Evolutionary conservation across 352 stramenopile species (phyloP), one percentile per base, ranked within the genome.

Genomic region (Phytophthora ohioensis): DNA sequence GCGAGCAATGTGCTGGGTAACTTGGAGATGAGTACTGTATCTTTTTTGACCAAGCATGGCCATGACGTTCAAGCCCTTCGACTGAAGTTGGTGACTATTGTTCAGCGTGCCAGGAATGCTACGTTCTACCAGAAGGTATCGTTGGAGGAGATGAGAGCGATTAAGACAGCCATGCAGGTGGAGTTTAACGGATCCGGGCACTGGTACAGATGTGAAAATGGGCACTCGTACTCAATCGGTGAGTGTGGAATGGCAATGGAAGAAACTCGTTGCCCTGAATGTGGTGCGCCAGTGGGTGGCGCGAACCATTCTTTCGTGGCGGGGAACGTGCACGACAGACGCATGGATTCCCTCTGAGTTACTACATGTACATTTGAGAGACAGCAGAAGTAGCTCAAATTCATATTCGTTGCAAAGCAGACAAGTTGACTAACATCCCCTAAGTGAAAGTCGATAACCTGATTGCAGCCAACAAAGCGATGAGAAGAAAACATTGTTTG

Each of bases 191-290:
- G 73, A 12, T 71, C 71, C 5, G 81, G 79, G 0, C 75, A 81
- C n/a, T 88, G 90, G 90, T 96, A 93, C 60, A 71, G 84, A 51
- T 97, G 88, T 35, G 76, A 79, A 0, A 93, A 94, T 69, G 88
- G 88, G 3, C 90, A 97, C 66, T 88, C 87, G 41, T 95, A 96
- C 58, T 85, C 87, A 45, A 93, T 97, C 53, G 87, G 84, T 9
- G 87, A 96, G 48, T 97, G 90, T 60, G 87, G 90, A 31, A 79
- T 81, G 49, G 82, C 88, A 5, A 97, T 95, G 86, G 46, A 94
- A 54, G 46, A 71, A 59, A 66, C 75, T 6, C 64, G 17, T 2
- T 97, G 90, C 43, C 75, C 83, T 2, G 90, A 97, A 56, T 97
- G 90, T 73, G 78, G 79, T 8, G 87, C 75, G 7, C 41, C 47